Conservation (phyloP, 768 basidiomycete species). For the Mycena galericulata region DNA sequence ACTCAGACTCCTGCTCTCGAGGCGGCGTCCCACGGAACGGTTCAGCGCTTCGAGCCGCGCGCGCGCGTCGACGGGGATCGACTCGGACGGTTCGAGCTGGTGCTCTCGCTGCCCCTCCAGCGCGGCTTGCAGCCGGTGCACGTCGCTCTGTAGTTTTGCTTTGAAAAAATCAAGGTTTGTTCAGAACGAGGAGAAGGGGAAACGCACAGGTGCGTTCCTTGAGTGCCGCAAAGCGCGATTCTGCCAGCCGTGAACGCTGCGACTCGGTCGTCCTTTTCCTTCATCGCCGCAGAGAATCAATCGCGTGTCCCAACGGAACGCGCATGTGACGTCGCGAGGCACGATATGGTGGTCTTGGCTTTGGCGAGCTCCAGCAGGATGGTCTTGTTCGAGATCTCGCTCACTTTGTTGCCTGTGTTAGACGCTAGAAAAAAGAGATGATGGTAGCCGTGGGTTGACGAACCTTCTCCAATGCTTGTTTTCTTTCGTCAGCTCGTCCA, state of each 20-base stretch:
- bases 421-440: constrained; percentile 59
- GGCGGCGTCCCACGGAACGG: constrained; percentile 57
- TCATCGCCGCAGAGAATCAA: constrained; percentile 69
- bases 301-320: constrained; percentile 79
- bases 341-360: constrained; percentile 72
- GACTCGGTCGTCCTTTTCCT: constrained; percentile 85
- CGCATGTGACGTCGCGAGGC: constrained; percentile 76
- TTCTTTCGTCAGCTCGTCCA: constrained; percentile 61
- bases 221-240: constrained; percentile 71
- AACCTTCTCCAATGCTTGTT: constrained; percentile 75
- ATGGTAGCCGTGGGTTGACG: constrained; percentile 3
- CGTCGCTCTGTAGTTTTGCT: constrained; percentile 81
- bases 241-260: constrained; percentile 75
- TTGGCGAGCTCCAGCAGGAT: constrained; percentile 82
- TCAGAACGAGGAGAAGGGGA: not conserved
- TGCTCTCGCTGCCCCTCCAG: constrained; percentile 70
- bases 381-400: constrained; percentile 82
- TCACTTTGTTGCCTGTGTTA: constrained; percentile 87
- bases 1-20: constrained; percentile 66
- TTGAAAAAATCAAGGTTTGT: constrained; percentile 2
- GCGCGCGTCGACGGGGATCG: constrained; percentile 74
- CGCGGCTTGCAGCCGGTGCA: constrained; percentile 71
- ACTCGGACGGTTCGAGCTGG: constrained; percentile 74
- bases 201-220: constrained; percentile 74
- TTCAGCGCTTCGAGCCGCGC: constrained; percentile 72